phyloP scores from a whole-genome alignment of 148 eudicot genomes.

The Fallopia convolvulus region DNA sequence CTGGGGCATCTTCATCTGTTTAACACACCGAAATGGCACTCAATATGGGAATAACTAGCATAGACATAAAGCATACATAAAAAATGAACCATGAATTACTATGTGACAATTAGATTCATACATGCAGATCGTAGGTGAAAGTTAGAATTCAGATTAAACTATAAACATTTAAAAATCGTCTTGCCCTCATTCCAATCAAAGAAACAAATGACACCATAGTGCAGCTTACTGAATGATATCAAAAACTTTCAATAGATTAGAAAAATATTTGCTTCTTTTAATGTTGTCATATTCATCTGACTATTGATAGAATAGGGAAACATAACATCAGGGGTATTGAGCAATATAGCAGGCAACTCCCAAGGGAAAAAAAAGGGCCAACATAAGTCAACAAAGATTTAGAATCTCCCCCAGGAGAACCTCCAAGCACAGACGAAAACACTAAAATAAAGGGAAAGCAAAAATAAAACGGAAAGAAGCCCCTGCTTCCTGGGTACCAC shows the following conservation, averaged over 20 bases:
- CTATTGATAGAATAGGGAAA: neutral
- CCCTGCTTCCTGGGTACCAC: neutral
- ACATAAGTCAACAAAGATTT: neutral
- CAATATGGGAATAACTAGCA: neutral
- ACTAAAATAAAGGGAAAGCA: neutral
- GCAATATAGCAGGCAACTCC: neutral
- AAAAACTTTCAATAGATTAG: neutral
- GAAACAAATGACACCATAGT: neutral
- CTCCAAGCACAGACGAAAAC: neutral
- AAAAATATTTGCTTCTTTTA: neutral
- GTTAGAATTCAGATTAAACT: neutral
- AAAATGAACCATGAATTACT: neutral
- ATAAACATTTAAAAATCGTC: neutral
- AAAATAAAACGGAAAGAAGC: neutral
- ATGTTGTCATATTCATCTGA: neutral
- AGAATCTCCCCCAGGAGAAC: neutral
- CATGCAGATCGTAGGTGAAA: neutral
- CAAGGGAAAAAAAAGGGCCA: neutral
- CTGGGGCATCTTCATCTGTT: slow-evolving; percentile 87
- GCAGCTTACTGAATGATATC: neutral
- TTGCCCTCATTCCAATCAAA: neutral
- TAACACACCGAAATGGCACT: slow-evolving; percentile 1
- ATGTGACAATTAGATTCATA: neutral
- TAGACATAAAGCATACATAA: neutral
- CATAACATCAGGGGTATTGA: neutral